Evolutionary conservation across 768 basidiomycete species (phyloP).

Genomic region (Mrakia blollopis): DNA sequence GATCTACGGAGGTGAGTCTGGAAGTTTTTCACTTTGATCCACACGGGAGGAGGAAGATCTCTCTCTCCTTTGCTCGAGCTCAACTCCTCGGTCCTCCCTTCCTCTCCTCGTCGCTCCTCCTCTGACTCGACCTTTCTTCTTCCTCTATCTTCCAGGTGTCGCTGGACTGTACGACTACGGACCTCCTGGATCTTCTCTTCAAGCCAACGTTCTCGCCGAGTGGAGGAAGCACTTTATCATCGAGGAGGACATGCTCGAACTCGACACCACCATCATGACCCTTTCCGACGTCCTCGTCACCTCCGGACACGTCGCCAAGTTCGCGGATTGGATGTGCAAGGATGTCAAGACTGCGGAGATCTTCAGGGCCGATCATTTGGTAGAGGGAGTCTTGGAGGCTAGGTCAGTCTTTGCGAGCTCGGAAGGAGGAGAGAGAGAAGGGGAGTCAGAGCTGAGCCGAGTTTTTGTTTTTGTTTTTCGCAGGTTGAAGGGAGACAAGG

Average conservation of each 20-base stretch:
- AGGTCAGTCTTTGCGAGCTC: slow-evolving; percentile 14
- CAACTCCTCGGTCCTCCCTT: not conserved
- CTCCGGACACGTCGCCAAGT: slow-evolving; percentile 94
- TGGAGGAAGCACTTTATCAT: slow-evolving; percentile 98
- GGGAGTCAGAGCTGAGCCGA: not conserved
- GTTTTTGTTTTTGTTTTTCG: not conserved
- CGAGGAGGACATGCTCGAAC: slow-evolving; percentile 96
- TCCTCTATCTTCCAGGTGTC: slow-evolving; percentile 59
- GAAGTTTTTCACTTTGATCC: too few species aligned
- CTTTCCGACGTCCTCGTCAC: slow-evolving; percentile 90
- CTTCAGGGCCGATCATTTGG: slow-evolving; percentile 91
- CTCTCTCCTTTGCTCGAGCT: not conserved
- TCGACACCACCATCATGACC: slow-evolving; percentile 98
- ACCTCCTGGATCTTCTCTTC: slow-evolving; percentile 88
- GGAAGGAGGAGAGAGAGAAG: not conserved
- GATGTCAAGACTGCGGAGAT: slow-evolving; percentile 93
- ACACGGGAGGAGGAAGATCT: not conserved
- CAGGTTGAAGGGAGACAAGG: slow-evolving; percentile 79
- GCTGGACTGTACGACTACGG: slow-evolving; percentile 98
- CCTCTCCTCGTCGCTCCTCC: not conserved
- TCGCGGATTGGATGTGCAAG: slow-evolving; percentile 99
- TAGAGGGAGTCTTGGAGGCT: slow-evolving; percentile 85
- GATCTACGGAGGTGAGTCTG: slow-evolving; percentile 84
- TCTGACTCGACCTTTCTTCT: slow-evolving; percentile 6
- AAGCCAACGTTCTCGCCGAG: slow-evolving; percentile 92